These are phyloP conservation scores for Elaeagnus macrophylla DNA, from an alignment of 306 rosid genomes.

Conservation along the genomic window DNA sequence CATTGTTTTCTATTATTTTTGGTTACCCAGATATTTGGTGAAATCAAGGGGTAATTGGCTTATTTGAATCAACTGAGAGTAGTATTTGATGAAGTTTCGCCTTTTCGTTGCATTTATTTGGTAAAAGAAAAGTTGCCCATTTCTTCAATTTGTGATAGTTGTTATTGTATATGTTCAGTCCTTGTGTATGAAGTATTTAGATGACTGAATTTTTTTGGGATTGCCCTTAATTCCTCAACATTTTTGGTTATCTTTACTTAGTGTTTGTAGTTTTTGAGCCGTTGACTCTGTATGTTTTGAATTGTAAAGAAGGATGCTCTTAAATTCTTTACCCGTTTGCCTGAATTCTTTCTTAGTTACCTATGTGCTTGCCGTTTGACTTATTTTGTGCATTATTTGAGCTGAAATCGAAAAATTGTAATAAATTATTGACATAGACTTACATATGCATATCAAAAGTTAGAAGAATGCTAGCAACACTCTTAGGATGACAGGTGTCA, in stretches of 20 bases:
- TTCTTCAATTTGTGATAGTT: constrained; percentile 7
- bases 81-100: not conserved
- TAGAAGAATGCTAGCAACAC: no score
- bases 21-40: constrained; percentile 13
- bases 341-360: not conserved
- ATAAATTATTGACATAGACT: not conserved
- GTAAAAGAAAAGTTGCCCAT: constrained; percentile 10
- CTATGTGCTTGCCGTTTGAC: not conserved
- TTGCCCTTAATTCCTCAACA: not conserved
- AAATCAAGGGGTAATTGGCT: not conserved
- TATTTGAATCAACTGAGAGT: not conserved
- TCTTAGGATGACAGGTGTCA: no score
- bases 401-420: not conserved
- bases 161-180: constrained; percentile 17
- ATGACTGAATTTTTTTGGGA: not conserved
- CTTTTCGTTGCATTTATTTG: not conserved
- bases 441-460: no score
- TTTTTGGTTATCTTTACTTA: no score
- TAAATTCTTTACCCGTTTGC: not conserved
- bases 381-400: not conserved
- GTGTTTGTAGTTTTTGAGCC: no score
- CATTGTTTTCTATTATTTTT: not conserved
- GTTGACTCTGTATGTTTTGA: not conserved
- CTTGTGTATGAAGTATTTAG: constrained; percentile 7
- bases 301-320: not conserved